Conservation (phyloP, 169 alveolate species). For the Plasmodium knowlesi region DNA sequence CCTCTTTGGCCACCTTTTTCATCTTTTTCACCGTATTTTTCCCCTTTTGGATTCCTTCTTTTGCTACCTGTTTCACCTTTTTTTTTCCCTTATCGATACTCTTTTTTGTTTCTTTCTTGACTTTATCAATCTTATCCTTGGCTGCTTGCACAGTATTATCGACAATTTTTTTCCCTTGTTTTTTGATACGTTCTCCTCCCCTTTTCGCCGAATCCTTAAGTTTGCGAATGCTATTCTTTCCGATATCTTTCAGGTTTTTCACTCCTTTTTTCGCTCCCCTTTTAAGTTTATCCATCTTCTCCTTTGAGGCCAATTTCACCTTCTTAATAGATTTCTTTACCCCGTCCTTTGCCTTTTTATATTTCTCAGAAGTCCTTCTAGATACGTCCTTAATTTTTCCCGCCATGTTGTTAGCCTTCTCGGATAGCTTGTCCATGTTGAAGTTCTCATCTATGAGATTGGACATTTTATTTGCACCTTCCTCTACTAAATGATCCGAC, state of each 20-base stretch:
- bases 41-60: neutral
- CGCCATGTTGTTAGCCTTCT: conserved; percentile 5
- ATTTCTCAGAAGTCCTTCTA: neutral
- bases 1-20: neutral
- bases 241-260: neutral
- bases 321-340: neutral
- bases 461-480: conserved; percentile 17
- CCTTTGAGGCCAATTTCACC: conserved; percentile 5
- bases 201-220: conserved; percentile 19
- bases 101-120: neutral
- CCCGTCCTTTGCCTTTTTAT: neutral
- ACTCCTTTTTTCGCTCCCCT: conserved; percentile 1
- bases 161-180: neutral
- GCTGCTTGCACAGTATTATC: conserved; percentile 4
- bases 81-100: neutral
- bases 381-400: conserved; percentile 18
- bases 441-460: conserved; percentile 16
- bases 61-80: neutral
- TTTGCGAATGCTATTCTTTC: neutral
- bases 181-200: neutral
- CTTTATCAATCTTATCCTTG: neutral
- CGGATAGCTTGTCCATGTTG: conserved; percentile 11
- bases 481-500: conserved; percentile 8
- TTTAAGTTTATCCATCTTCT: conserved; percentile 8
- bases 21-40: neutral